Evolutionary conservation across 805 yeast genomes (phyloP).

Genomic region (Cyberlindnera suaveolens): DNA sequence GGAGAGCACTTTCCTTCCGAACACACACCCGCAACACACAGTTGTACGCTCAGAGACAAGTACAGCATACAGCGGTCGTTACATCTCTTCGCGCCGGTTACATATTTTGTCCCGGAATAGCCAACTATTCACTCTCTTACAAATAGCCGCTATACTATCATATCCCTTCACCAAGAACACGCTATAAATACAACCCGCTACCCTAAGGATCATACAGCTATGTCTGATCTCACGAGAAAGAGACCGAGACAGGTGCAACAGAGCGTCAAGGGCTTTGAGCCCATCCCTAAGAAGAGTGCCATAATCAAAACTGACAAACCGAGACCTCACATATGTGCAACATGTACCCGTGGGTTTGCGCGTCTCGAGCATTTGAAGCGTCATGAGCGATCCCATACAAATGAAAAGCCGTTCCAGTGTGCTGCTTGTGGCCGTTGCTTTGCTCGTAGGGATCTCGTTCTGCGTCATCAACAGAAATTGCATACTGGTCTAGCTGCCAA

Average conservation of each 20-base stretch:
- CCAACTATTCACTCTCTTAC: too few species aligned
- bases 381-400: slow-evolving; percentile 91
- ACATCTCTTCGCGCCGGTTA: too few species aligned
- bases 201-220: neutral
- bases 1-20: too few species aligned
- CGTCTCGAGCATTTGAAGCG: slow-evolving; percentile 90
- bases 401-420: slow-evolving; percentile 94
- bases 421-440: slow-evolving; percentile 95
- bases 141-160: too few species aligned
- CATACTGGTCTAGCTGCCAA: slow-evolving; percentile 50
- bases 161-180: too few species aligned
- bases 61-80: too few species aligned
- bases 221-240: slow-evolving; percentile 2
- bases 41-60: too few species aligned
- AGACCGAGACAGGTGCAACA: slow-evolving; percentile 20
- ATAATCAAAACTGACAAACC: slow-evolving; percentile 88
- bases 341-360: slow-evolving; percentile 94
- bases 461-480: slow-evolving; percentile 91
- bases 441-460: slow-evolving; percentile 81
- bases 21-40: too few species aligned
- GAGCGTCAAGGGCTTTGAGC: slow-evolving; percentile 37
- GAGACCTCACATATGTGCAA: slow-evolving; percentile 83
- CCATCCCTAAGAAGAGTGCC: slow-evolving; percentile 82
- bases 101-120: too few species aligned
- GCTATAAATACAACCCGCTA: too few species aligned